phyloP scores from a whole-genome alignment of 805 yeast species.

The Ogataea polymorpha region DNA sequence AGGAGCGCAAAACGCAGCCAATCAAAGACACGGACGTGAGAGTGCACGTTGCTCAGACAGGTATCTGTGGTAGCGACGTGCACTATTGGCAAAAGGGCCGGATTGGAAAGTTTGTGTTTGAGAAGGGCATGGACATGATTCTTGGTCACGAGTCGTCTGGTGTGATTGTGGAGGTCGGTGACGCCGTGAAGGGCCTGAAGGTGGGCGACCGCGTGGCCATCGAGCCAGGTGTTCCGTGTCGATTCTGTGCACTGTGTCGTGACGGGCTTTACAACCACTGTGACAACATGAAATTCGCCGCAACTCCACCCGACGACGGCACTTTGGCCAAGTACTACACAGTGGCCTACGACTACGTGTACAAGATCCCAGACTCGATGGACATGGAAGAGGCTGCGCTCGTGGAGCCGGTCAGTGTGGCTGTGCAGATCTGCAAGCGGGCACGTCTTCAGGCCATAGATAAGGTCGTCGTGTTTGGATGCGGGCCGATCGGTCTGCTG shows the following conservation, averaged over 20 bases:
- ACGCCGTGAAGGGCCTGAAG: constrained; percentile 57
- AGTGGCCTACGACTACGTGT: constrained; percentile 81
- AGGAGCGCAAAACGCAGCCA: constrained; percentile 63
- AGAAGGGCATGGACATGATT: constrained; percentile 48
- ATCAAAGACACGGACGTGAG: constrained; percentile 67
- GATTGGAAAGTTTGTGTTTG: constrained; percentile 17
- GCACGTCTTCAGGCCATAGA: constrained; percentile 64
- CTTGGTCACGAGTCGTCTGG: constrained; percentile 89
- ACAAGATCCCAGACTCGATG: constrained; percentile 73
- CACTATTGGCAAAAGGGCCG: constrained; percentile 61
- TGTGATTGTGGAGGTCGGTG: constrained; percentile 65
- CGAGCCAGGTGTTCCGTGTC: constrained; percentile 85
- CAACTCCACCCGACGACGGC: constrained; percentile 84
- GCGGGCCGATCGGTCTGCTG: constrained; percentile 85
- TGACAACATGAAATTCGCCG: constrained; percentile 87
- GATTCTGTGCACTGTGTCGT: constrained; percentile 71
- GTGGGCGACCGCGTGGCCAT: constrained; percentile 85
- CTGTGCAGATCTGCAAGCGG: constrained; percentile 72
- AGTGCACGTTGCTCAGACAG: constrained; percentile 74
- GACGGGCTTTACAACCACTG: constrained; percentile 78
- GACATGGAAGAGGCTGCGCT: constrained; percentile 82
- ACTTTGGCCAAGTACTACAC: constrained; percentile 71
- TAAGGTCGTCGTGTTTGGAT: constrained; percentile 72
- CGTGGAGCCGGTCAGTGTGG: constrained; percentile 84
- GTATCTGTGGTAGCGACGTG: constrained; percentile 85